Percentiles rank a stretch among this genome's conserved stretches.
Conservation (phyloP, 2,329 filamentous ascomycete species). For the Penicillium corylophilum region DNA sequence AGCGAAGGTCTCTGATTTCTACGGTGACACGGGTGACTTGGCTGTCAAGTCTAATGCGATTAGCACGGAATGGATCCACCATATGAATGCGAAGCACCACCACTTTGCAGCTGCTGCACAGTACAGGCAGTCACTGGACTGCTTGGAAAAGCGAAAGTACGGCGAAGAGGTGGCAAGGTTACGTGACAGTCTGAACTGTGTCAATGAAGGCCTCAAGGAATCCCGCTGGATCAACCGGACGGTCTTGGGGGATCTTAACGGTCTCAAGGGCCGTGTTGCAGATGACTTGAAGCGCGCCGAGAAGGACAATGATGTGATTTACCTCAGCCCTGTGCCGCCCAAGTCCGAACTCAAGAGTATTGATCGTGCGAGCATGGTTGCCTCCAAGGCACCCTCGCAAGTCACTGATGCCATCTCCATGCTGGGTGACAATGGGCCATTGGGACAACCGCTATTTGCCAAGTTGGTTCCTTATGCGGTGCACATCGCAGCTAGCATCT, state of each 20-base stretch:
- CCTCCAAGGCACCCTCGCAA: slow-evolving; percentile 74
- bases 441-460: slow-evolving; percentile 82
- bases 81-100: slow-evolving; percentile 94
- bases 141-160: slow-evolving; percentile 88
- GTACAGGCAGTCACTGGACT: slow-evolving; percentile 85
- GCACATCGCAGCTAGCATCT: slow-evolving; percentile 91
- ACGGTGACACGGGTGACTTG: slow-evolving; percentile 77
- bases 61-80: slow-evolving; percentile 94
- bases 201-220: slow-evolving; percentile 84
- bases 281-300: slow-evolving; percentile 91
- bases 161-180: slow-evolving; percentile 91
- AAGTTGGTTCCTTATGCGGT: slow-evolving; percentile 95
- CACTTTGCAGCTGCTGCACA: slow-evolving; percentile 96
- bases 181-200: slow-evolving; percentile 76
- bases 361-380: slow-evolving; percentile 86
- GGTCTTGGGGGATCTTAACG: slow-evolving; percentile 78
- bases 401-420: slow-evolving; percentile 76
- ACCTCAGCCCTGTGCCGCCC: slow-evolving; percentile 77
- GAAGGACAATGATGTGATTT: slow-evolving; percentile 95
- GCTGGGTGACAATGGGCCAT: slow-evolving; percentile 74
- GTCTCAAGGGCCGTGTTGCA: slow-evolving; percentile 75
- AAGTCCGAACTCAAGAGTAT: slow-evolving; percentile 85
- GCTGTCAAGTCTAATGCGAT: slow-evolving; percentile 87
- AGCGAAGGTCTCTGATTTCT: slow-evolving; percentile 86
- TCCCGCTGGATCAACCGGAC: slow-evolving; percentile 76